phyloP scores from a whole-genome alignment of 768 basidiomycete species.

The Russula abietina region DNA sequence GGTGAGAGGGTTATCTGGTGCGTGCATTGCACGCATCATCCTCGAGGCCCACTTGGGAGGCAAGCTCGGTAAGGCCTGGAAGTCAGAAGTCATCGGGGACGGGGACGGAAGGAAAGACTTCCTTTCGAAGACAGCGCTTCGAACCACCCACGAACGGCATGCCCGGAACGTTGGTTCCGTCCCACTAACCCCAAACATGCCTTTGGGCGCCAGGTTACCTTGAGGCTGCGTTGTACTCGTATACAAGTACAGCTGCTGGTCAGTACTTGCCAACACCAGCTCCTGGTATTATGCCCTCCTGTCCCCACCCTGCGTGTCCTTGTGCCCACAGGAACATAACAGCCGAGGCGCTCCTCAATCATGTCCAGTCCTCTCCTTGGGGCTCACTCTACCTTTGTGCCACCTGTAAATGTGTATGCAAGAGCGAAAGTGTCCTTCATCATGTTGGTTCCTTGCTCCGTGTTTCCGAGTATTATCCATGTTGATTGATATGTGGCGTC shows the following conservation, averaged over 20 bases:
- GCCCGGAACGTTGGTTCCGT: conserved; percentile 14
- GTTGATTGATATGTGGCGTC: not conserved
- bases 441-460: conserved; percentile 6
- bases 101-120: not conserved
- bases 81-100: not conserved
- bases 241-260: conserved; percentile 1
- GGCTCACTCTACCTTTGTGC: conserved; percentile 18
- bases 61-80: not conserved
- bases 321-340: conserved; percentile 18
- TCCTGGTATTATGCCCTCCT: conserved; percentile 17
- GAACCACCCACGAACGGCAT: not conserved
- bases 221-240: not conserved
- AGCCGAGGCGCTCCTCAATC: conserved; percentile 12
- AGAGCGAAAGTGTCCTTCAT: conserved; percentile 14
- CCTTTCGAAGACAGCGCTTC: not conserved
- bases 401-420: conserved; percentile 23
- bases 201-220: conserved; percentile 16
- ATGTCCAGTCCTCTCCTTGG: conserved; percentile 22
- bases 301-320: conserved; percentile 21
- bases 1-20: not conserved
- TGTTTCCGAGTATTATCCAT: not conserved
- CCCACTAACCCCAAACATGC: conserved; percentile 1
- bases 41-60: conserved; percentile 9
- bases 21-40: conserved; percentile 9
- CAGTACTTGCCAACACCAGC: not conserved